Conservation (phyloP, 768 basidiomycete genomes). For the Phlegmacium glaucopus region DNA sequence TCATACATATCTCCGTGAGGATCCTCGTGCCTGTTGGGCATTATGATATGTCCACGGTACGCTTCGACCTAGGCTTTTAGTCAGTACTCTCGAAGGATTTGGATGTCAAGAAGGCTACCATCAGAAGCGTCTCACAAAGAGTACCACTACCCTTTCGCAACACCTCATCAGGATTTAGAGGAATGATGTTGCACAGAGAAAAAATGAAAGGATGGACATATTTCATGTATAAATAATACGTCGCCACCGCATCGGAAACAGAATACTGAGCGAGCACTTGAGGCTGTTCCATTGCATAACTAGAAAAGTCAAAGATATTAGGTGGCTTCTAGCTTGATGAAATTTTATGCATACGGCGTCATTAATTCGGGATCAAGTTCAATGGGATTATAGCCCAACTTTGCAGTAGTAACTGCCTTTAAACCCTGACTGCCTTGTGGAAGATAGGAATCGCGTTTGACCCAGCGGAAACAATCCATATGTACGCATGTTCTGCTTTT, state of each 20-base stretch:
- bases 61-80: conserved; percentile 78
- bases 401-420: conserved; percentile 95
- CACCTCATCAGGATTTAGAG: conserved; percentile 94
- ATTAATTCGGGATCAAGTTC: conserved; percentile 98
- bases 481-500: conserved; percentile 91
- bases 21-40: conserved; percentile 98
- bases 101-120: conserved; percentile 56
- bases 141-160: conserved; percentile 95
- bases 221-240: conserved; percentile 99
- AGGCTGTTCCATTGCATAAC: conserved; percentile 95
- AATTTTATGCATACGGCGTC: conserved; percentile 79
- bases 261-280: conserved; percentile 95
- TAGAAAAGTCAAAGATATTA: conserved; percentile 25
- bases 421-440: conserved; percentile 98
- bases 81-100: not conserved
- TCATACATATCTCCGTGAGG: conserved; percentile 89
- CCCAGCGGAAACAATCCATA: conserved; percentile 99
- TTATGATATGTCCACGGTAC: conserved; percentile 85
- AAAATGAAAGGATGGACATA: conserved; percentile 99
- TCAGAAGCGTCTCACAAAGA: conserved; percentile 93
- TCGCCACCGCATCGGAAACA: conserved; percentile 99
- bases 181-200: conserved; percentile 98
- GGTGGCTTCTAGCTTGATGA: not conserved
- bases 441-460: conserved; percentile 97
- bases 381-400: conserved; percentile 94